Percentiles rank a stretch among this genome's conserved stretches.
These are phyloP conservation scores for Leishmania aethiopica DNA, from an alignment of 208 protist genomes.

Conservation along the genomic window DNA sequence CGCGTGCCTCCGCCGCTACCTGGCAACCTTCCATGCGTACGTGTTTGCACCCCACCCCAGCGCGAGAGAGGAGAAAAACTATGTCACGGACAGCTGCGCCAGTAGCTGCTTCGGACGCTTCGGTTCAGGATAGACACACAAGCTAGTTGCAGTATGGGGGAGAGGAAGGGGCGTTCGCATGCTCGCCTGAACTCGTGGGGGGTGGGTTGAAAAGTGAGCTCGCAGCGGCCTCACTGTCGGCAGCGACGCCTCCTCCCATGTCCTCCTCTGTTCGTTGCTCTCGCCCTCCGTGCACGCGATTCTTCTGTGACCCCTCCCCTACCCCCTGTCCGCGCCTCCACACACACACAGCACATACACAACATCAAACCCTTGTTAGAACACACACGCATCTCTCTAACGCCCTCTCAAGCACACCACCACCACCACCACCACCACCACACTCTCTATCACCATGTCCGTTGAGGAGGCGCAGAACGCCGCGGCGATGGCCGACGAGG, in stretches of 20 bases:
- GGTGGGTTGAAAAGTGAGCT: neutral
- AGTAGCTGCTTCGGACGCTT: neutral
- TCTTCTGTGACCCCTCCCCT: neutral
- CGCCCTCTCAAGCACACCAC: neutral
- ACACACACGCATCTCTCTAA: neutral
- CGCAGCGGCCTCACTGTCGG: neutral
- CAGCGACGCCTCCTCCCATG: neutral
- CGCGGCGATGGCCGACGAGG: conserved; percentile 58
- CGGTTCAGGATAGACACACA: neutral
- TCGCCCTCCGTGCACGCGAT: neutral
- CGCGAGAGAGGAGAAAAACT: neutral
- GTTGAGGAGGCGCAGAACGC: conserved; percentile 61
- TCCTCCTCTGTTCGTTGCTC: neutral
- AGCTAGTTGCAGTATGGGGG: neutral
- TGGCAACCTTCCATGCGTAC: neutral
- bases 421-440: neutral
- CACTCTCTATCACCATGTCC: conserved; percentile 39
- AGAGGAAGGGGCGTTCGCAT: neutral
- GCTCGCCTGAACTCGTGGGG: neutral
- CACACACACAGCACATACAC: neutral
- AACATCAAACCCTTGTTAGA: neutral
- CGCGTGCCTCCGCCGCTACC: neutral
- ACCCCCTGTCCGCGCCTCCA: neutral
- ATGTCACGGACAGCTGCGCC: neutral
- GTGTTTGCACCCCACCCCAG: neutral